Evolutionary conservation across 345 rosid species (phyloP), one percentile per base, ranked within the genome.

Genomic region (Barbarea vulgaris): DNA sequence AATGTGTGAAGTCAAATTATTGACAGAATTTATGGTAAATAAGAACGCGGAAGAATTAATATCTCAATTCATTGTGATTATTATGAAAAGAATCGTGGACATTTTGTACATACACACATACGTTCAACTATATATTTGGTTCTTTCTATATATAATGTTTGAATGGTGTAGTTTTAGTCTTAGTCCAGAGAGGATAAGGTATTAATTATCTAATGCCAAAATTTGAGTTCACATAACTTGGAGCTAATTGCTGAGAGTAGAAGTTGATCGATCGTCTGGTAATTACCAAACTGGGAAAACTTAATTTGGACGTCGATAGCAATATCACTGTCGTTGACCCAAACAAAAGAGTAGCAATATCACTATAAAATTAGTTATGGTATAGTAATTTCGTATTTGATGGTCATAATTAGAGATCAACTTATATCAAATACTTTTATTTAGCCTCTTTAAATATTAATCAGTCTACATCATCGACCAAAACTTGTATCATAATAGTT

Each of bases 11-110:
- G 55, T 75, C 73, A 67, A 75, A 27, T 30, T 67, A 21, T 75
- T 58, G 61, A 48, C 67, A 46, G n/a, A 48, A 36, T 1, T 66
- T 33, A n/a, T 57, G 24, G 22, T 33, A 41, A 25, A 11, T 55
- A 52, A 54, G 24, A 41, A 63, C 65, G 48, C 41, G 58, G 57
- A 64, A 3, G 13, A 14, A 58, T 27, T 34, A 59, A 7, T 51
- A 67, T 41, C 62, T 59, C 27, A 50, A 59, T 59, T 39, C 27
- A 10, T 59, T 48, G 36, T 75, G 24, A 50, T 59, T 36, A 67
- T 69, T 36, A 67, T 69, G 63, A 75, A 75, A 67, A 50, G 68
- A 19, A 67, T 75, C 79, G 60, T 67, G 54, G 79, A 74, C 78
- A 74, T 34, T 65, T 74, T 65, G 51, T 44, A 42, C 53, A 56